phyloP scores from a whole-genome alignment of 768 basidiomycete species.

The Boletus vermiculosoides region DNA sequence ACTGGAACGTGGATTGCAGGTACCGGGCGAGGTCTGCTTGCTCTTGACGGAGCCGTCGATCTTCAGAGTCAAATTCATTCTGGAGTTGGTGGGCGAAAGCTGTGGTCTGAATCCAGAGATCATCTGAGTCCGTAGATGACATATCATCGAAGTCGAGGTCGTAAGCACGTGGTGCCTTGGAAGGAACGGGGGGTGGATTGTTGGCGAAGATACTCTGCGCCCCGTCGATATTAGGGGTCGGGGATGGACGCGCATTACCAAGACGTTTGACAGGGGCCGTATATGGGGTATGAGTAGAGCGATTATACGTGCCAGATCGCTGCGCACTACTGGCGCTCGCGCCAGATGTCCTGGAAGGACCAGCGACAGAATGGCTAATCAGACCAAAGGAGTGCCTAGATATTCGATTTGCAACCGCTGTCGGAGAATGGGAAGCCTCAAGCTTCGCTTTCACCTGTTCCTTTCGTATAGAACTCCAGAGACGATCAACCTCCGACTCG shows the following conservation, averaged over 20 bases:
- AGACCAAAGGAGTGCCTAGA: constrained; percentile 2
- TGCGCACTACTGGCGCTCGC: not conserved
- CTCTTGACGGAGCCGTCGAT: constrained; percentile 38
- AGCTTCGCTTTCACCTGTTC: constrained; percentile 9
- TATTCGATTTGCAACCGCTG: not conserved
- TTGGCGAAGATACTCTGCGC: constrained; percentile 28
- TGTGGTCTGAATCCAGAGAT: constrained; percentile 5
- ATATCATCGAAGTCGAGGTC: constrained; percentile 8
- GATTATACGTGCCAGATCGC: not conserved
- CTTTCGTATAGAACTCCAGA: constrained; percentile 14
- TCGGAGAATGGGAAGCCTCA: not conserved
- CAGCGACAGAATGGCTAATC: constrained; percentile 22
- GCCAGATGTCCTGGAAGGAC: constrained; percentile 17
- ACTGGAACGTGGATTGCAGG: constrained; percentile 44
- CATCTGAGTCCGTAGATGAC: not conserved
- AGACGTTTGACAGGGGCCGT: not conserved
- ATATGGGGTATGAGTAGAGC: not conserved
- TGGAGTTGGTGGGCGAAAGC: constrained; percentile 34
- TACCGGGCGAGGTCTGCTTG: constrained; percentile 26
- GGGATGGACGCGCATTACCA: not conserved
- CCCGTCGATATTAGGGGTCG: not conserved
- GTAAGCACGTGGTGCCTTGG: constrained; percentile 3
- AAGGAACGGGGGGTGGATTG: constrained; percentile 27
- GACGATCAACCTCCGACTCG: constrained; percentile 24
- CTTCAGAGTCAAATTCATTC: constrained; percentile 41